Conservation (phyloP, 1,284 basidiomycete genomes). For the Cystobasidium sp. region DNA sequence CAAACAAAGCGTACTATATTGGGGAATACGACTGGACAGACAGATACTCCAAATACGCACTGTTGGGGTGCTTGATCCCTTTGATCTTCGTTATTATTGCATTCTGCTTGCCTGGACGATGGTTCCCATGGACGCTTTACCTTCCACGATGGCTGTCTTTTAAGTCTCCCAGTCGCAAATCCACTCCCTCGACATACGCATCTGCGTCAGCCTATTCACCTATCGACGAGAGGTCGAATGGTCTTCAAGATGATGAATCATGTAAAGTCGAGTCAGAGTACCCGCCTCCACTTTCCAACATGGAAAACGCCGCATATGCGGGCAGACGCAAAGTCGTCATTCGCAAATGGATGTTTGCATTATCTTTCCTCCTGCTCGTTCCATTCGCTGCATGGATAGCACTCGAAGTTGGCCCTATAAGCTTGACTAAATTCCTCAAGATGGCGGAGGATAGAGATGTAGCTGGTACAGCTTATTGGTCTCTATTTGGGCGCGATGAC, state of each 20-base stretch:
- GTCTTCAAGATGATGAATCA: neutral
- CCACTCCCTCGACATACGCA: neutral
- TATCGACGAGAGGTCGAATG: neutral
- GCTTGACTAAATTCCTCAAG: conserved; percentile 21
- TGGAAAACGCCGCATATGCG: neutral
- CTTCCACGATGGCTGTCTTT: conserved; percentile 44
- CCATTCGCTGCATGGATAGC: conserved; percentile 39
- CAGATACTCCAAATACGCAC: conserved; percentile 45
- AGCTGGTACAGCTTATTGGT: conserved; percentile 51
- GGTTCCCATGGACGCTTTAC: conserved; percentile 46
- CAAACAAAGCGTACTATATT: conserved; percentile 44
- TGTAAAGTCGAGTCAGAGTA: conserved; percentile 5
- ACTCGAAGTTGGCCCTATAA: conserved; percentile 35
- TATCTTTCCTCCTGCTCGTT: conserved; percentile 37
- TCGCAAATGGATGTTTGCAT: conserved; percentile 42
- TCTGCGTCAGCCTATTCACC: conserved; percentile 7
- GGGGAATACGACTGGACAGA: conserved; percentile 54
- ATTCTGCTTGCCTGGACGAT: conserved; percentile 41
- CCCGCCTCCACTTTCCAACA: neutral
- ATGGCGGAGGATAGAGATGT: conserved; percentile 28
- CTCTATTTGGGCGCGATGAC: conserved; percentile 50
- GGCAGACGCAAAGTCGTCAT: conserved; percentile 22
- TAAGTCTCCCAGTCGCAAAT: neutral
- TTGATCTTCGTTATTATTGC: conserved; percentile 42
- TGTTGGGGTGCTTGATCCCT: conserved; percentile 48